phyloP scores from a whole-genome alignment of 257 asterid species.

The Salvia hispanica region DNA sequence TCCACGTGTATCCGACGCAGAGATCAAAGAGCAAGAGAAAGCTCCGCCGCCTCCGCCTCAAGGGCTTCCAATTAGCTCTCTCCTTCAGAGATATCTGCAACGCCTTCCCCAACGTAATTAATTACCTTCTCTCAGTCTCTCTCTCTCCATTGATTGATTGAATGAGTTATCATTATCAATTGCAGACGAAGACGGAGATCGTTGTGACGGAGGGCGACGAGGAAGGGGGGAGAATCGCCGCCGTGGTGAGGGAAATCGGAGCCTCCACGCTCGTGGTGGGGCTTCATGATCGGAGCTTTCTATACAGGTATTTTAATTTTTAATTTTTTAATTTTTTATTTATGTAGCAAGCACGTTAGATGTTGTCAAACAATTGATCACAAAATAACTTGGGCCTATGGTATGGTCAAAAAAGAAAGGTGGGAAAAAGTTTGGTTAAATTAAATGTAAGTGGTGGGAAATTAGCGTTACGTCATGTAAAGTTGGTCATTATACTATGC shows the following conservation, averaged over 20 bases:
- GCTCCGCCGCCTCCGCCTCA: constrained; percentile 55
- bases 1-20: constrained; percentile 59
- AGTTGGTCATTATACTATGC: constrained; percentile 26
- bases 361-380: not conserved
- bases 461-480: constrained; percentile 25
- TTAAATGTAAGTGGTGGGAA: not conserved
- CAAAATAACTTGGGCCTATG: constrained; percentile 6
- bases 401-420: not conserved
- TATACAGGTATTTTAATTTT: constrained; percentile 51
- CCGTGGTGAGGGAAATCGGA: constrained; percentile 75
- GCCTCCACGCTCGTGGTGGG: constrained; percentile 89
- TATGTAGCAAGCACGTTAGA: not conserved
- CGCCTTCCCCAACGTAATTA: constrained; percentile 62
- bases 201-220: constrained; percentile 82
- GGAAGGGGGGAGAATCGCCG: constrained; percentile 69
- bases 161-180: constrained; percentile 16
- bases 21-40: constrained; percentile 57
- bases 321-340: not conserved
- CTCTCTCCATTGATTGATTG: not conserved
- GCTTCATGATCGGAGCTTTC: constrained; percentile 85
- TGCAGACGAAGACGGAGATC: constrained; percentile 84
- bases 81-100: constrained; percentile 81
- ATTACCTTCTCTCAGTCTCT: not conserved
- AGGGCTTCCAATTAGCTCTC: constrained; percentile 84
- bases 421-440: not conserved